Percentiles rank a stretch among this genome's conserved stretches.
Evolutionary conservation across 305 asterid species (phyloP).

Genomic region (Ilex paraguariensis): DNA sequence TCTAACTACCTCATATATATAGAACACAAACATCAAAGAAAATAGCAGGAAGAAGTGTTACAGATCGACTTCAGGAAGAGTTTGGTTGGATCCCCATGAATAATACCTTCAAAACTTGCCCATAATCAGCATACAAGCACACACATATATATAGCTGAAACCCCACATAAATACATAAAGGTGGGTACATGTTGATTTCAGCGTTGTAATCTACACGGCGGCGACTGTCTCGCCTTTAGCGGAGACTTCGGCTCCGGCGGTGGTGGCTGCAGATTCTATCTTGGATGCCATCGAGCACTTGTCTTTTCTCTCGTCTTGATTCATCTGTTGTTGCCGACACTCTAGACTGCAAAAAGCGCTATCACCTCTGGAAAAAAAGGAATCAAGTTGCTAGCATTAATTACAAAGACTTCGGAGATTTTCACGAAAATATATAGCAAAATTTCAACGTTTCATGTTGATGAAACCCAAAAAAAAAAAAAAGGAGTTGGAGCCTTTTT

Average conservation of each 20-base stretch:
- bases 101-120: conserved; percentile 8
- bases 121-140: conserved; percentile 1
- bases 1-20: no score
- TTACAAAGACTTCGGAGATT: background rate
- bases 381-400: background rate
- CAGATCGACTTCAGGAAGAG: background rate
- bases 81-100: conserved; percentile 12
- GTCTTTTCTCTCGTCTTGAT: conserved; percentile 62
- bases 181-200: background rate
- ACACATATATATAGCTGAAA: background rate
- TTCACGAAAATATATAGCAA: background rate
- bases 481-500: no score
- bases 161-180: conserved; percentile 1
- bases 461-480: background rate
- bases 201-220: conserved; percentile 25
- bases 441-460: no score
- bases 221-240: conserved; percentile 38
- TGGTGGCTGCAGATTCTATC: conserved; percentile 21
- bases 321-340: conserved; percentile 71
- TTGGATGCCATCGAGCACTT: conserved; percentile 42
- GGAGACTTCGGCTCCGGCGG: conserved; percentile 31
- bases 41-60: no score
- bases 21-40: background rate
- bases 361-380: conserved; percentile 56
- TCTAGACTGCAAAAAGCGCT: conserved; percentile 85